Percentiles rank a stretch among this genome's conserved stretches.
These are phyloP conservation scores for Taiwanofungus camphoratus DNA, from an alignment of 1,284 basidiomycete genomes.

Conservation along the genomic window DNA sequence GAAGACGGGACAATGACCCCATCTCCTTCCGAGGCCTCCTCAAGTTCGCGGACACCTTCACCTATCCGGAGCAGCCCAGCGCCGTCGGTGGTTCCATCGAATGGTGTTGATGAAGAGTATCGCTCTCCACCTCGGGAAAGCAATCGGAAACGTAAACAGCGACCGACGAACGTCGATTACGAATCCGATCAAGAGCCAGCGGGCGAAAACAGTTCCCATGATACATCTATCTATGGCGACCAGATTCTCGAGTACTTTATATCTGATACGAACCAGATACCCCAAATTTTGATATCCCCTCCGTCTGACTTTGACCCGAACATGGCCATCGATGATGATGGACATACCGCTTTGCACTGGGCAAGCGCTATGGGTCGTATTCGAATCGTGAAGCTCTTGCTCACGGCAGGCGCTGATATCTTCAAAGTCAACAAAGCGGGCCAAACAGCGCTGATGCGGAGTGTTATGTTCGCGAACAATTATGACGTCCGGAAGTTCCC, in stretches of 20 bases:
- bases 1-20: constrained; percentile 84
- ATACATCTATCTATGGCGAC: constrained; percentile 76
- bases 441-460: constrained; percentile 97
- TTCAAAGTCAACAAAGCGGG: constrained; percentile 97
- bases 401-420: constrained; percentile 94
- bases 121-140: constrained; percentile 29
- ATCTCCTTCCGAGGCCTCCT: constrained; percentile 79
- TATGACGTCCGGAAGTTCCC: constrained; percentile 99
- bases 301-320: constrained; percentile 94
- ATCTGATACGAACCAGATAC: constrained; percentile 93
- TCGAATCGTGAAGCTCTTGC: constrained; percentile 90
- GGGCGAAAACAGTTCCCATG: constrained; percentile 35
- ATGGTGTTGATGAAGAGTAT: constrained; percentile 32
- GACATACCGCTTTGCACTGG: constrained; percentile 97
- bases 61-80: constrained; percentile 61
- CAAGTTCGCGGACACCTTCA: constrained; percentile 85
- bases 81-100: constrained; percentile 35
- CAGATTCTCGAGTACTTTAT: constrained; percentile 99
- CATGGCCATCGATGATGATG: constrained; percentile 97
- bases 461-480: constrained; percentile 99
- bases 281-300: constrained; percentile 82
- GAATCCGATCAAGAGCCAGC: constrained; percentile 35
- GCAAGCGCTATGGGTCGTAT: constrained; percentile 99
- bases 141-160: constrained; percentile 30
- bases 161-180: constrained; percentile 17